phyloP scores from a whole-genome alignment of 108 stramenopile species.

The Nitzschia sp. region DNA sequence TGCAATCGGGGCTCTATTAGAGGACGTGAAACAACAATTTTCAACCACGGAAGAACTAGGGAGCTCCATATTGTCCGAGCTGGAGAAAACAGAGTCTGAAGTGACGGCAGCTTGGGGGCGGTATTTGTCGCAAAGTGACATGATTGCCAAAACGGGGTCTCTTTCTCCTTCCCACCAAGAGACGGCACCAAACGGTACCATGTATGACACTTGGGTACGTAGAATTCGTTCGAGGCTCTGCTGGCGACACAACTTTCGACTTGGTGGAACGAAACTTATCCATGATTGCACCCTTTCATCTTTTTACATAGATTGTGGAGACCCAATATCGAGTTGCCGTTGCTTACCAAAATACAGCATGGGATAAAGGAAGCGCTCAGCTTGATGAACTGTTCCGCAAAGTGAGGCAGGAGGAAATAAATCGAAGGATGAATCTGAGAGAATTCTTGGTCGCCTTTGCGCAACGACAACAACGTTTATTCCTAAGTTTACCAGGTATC shows the following conservation, averaged over 20 bases:
- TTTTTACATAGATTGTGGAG: conserved; percentile 65
- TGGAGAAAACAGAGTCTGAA: conserved; percentile 72
- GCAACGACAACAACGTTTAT: conserved; percentile 69
- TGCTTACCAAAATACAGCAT: conserved; percentile 64
- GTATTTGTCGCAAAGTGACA: conserved; percentile 19
- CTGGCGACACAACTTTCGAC: too few relatives aligned
- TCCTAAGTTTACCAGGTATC: conserved; percentile 57
- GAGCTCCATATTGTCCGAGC: conserved; percentile 62
- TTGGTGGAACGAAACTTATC: too few relatives aligned
- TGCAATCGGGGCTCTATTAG: conserved; percentile 38
- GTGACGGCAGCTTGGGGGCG: conserved; percentile 64
- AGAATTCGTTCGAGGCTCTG: neutral
- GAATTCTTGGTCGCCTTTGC: conserved; percentile 69
- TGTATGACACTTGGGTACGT: conserved; percentile 34
- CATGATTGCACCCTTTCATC: too few relatives aligned
- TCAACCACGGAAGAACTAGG: conserved; percentile 61
- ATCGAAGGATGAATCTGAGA: conserved; percentile 56
- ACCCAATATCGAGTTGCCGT: conserved; percentile 80
- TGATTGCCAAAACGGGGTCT: neutral
- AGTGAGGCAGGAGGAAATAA: conserved; percentile 72
- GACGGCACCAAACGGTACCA: neutral
- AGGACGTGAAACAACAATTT: conserved; percentile 48
- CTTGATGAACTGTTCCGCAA: conserved; percentile 60
- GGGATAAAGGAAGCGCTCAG: conserved; percentile 74
- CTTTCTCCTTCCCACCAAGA: neutral